These are phyloP conservation scores for Polysphondylium violaceum DNA, from an alignment of 78 protist genomes.

Conservation along the genomic window DNA sequence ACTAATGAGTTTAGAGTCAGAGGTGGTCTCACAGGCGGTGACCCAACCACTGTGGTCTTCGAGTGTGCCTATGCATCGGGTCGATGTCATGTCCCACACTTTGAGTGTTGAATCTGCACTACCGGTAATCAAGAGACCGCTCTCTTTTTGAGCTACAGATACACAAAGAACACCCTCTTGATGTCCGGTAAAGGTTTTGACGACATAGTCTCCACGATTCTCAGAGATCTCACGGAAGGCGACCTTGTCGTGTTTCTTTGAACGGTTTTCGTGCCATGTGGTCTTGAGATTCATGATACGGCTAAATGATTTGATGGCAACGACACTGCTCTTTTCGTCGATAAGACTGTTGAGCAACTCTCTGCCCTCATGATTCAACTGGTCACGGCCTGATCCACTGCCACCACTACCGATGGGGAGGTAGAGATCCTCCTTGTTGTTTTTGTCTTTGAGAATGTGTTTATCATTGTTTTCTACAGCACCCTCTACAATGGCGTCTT, in stretches of 20 bases:
- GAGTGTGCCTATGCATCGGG: slow-evolving; percentile 48
- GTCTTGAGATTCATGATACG: slow-evolving; percentile 61
- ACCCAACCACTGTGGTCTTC: slow-evolving; percentile 84
- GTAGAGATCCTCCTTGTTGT: background rate
- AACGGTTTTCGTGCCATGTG: slow-evolving; percentile 41
- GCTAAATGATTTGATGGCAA: slow-evolving; percentile 24
- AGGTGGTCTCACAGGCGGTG: slow-evolving; percentile 3
- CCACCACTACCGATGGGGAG: background rate
- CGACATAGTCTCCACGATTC: slow-evolving; percentile 71
- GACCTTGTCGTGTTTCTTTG: slow-evolving; percentile 15
- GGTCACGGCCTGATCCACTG: background rate
- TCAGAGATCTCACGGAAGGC: slow-evolving; percentile 62
- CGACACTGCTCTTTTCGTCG: slow-evolving; percentile 58
- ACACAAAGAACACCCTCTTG: slow-evolving; percentile 72
- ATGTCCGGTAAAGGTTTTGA: slow-evolving; percentile 68
- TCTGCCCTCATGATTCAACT: slow-evolving; percentile 37
- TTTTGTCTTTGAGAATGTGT: slow-evolving; percentile 1
- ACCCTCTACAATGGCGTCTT: background rate
- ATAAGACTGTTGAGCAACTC: slow-evolving; percentile 52
- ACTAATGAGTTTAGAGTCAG: slow-evolving; percentile 43
- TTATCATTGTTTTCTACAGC: background rate
- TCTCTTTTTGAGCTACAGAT: slow-evolving; percentile 8
- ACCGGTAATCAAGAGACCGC: slow-evolving; percentile 37
- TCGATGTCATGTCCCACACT: slow-evolving; percentile 69
- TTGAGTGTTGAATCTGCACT: slow-evolving; percentile 76